Conservation (phyloP, 345 rosid species). For the Linum lewisii region DNA sequence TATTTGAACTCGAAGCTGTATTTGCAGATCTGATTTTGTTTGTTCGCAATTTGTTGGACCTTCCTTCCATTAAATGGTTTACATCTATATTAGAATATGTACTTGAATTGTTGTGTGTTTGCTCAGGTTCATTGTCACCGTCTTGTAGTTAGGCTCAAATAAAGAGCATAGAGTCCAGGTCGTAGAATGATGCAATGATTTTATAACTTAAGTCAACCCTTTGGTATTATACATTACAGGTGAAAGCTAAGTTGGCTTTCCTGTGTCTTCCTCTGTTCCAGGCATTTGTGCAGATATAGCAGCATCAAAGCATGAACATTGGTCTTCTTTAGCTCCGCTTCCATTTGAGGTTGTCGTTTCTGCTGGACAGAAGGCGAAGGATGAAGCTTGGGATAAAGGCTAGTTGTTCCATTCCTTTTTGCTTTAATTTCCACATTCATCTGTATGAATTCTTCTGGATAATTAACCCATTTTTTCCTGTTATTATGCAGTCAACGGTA, state of each 20-base stretch:
- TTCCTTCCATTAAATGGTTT: neutral
- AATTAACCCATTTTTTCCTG: conserved; percentile 8
- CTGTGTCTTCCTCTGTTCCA: conserved; percentile 18
- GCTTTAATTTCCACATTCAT: neutral
- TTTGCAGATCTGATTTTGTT: too few species aligned
- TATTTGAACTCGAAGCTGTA: neutral
- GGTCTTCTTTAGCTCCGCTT: conserved; percentile 97
- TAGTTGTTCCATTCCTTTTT: conserved; percentile 18
- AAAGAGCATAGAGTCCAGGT: neutral
- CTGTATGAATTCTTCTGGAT: neutral
- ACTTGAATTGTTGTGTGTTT: neutral
- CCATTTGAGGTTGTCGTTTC: conserved; percentile 93
- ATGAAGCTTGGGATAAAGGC: conserved; percentile 56
- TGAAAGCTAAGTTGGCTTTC: conserved; percentile 5
- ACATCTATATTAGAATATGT: neutral
- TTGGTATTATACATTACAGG: neutral
- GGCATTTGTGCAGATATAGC: conserved; percentile 92
- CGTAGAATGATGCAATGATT: neutral
- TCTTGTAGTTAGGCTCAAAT: neutral
- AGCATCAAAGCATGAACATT: conserved; percentile 59
- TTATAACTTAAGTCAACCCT: neutral
- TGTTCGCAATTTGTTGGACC: neutral
- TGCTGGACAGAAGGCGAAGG: conserved; percentile 95
- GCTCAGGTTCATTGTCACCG: neutral
- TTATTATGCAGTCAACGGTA: conserved; percentile 39